Conservation (phyloP, 2,329 filamentous ascomycete genomes). For the Cladosporium sp. region DNA sequence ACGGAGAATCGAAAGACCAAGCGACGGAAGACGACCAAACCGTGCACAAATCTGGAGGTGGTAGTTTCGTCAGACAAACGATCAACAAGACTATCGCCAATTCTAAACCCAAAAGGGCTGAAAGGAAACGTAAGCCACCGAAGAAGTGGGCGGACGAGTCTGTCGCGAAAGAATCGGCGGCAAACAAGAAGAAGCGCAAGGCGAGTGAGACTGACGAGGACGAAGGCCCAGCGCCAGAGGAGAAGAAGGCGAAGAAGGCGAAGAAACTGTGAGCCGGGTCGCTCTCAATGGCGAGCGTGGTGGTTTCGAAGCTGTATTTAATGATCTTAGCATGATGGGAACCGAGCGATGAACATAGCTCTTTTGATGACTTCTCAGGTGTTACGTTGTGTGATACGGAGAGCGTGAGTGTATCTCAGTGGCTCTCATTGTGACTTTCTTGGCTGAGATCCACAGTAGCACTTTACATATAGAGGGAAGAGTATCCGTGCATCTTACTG, state of each 20-base stretch:
- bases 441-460: background rate
- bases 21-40: background rate
- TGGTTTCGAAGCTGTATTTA: background rate
- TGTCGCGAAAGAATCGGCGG: too few relatives aligned
- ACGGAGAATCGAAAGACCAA: background rate
- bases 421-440: background rate
- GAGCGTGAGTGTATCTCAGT: background rate
- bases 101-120: background rate
- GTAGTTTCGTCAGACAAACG: too few relatives aligned
- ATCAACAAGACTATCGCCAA: background rate
- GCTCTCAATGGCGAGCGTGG: background rate
- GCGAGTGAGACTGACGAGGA: background rate
- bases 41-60: too few relatives aligned
- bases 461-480: background rate
- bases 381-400: background rate
- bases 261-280: background rate
- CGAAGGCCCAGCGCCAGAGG: too few relatives aligned
- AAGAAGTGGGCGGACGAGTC: background rate
- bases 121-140: background rate
- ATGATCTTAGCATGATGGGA: background rate
- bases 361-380: background rate
- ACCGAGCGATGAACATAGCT: too few relatives aligned
- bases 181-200: background rate
- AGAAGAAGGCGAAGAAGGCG: background rate
- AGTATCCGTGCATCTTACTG: background rate